Evolutionary conservation across 768 basidiomycete species (phyloP).

Genomic region (Podaxis sp.): DNA sequence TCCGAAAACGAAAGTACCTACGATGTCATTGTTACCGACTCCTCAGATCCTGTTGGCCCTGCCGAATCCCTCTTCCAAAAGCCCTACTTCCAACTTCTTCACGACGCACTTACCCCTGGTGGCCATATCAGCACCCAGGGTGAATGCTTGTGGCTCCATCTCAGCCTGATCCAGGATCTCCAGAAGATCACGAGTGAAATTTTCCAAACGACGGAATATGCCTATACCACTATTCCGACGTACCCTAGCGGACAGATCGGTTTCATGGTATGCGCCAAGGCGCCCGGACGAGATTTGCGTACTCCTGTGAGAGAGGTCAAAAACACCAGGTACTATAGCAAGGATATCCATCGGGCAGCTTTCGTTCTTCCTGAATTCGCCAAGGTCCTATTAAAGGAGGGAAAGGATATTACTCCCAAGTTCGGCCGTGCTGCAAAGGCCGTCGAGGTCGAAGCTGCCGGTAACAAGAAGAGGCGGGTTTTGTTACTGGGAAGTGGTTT

Average conservation of each 20-base stretch:
- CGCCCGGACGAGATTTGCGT: slow-evolving; percentile 62
- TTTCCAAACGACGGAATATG: slow-evolving; percentile 86
- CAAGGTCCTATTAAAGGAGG: slow-evolving; percentile 69
- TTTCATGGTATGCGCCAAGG: slow-evolving; percentile 87
- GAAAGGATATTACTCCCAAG: slow-evolving; percentile 65
- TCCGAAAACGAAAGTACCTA: slow-evolving; percentile 82
- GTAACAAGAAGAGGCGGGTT: slow-evolving; percentile 59
- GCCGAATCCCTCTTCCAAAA: slow-evolving; percentile 94
- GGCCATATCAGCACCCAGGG: slow-evolving; percentile 95
- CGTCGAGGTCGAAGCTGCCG: slow-evolving; percentile 22
- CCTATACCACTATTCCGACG: slow-evolving; percentile 94
- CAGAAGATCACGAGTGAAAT: slow-evolving; percentile 63
- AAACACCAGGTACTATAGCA: slow-evolving; percentile 82
- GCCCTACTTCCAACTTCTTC: slow-evolving; percentile 93
- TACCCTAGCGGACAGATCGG: slow-evolving; percentile 99
- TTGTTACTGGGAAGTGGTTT: slow-evolving; percentile 93
- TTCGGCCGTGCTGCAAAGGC: slow-evolving; percentile 64
- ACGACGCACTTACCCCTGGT: slow-evolving; percentile 85
- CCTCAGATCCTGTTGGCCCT: slow-evolving; percentile 96
- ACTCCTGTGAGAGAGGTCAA: slow-evolving; percentile 72
- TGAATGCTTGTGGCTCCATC: slow-evolving; percentile 94
- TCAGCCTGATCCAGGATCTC: slow-evolving; percentile 80
- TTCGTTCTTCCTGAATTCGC: slow-evolving; percentile 96
- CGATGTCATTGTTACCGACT: slow-evolving; percentile 99
- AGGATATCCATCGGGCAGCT: slow-evolving; percentile 72